Evolutionary conservation across 1,284 basidiomycete genomes (phyloP), one percentile per base, ranked within the genome.

Genomic region (Pseudozyma sp.): DNA sequence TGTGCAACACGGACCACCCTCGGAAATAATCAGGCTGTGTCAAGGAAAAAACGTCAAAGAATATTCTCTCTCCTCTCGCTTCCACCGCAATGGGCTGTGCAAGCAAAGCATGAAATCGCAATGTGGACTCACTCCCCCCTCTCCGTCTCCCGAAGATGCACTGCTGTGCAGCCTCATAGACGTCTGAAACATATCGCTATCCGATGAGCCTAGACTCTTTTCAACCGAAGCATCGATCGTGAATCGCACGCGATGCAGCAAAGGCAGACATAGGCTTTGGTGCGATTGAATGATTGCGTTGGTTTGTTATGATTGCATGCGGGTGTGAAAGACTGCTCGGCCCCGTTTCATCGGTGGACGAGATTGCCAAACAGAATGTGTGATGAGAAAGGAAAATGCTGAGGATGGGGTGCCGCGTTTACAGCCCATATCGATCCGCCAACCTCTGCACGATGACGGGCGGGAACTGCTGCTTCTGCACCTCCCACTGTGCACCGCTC

Each of bases 401-500:
- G 48, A 10, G 13, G 17, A 39, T 16, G 11, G 37, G 34, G 6
- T 24, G 2, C 5, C 2, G n/a, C 5, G n/a, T 10, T 58, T 34
- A 79, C 17, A 79, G 60, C 17, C 75, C 77, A 51, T 79, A 79
- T 43, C 77, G 65, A 72, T 79, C 77, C 8, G 70, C 67, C 45
- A 77, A 59, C 54, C 81, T 68, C 67, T 82, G 75, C 14, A 72
- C 75, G 29, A 83, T 82, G 17, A 82, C 58, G 7, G 75, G 74
- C 3, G 81, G 81, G 63, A 82, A 83, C 34, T 80, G 78, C 34
- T 67, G 56, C 57, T 78, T 82, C 56, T 78, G 77, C 49, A 66
- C 73, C 31, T 78, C 78, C 81, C 79, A 79, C 31, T 90, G 90
- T 46, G 88, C 87, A 52, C 90, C 89, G 72, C 92, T 91, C 85